These are phyloP conservation scores for Penicillium glabrum DNA, from an alignment of 2,329 filamentous ascomycete genomes.

Conservation along the genomic window DNA sequence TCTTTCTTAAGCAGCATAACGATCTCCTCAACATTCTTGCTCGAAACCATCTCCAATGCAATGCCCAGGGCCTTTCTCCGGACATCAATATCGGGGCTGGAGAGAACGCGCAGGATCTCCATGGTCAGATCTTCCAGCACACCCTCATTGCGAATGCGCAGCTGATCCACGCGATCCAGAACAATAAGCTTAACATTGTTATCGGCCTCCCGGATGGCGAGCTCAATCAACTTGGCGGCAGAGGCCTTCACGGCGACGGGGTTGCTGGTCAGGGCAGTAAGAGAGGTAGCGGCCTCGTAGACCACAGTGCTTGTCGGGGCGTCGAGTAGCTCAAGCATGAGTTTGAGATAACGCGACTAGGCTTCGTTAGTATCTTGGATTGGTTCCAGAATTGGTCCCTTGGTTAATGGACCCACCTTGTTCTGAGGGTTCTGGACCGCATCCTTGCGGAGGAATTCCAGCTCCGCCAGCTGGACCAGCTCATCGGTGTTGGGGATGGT, in stretches of 20 bases:
- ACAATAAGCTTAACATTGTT: slow-evolving; percentile 99
- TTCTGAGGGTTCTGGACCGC: slow-evolving; percentile 92
- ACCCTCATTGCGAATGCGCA: slow-evolving; percentile 84
- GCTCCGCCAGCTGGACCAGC: slow-evolving; percentile 84
- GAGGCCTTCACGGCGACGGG: slow-evolving; percentile 97
- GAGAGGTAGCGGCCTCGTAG: slow-evolving; percentile 93
- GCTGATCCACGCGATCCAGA: slow-evolving; percentile 84
- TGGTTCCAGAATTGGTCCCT: background rate
- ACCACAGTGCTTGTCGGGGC: slow-evolving; percentile 91
- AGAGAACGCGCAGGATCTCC: slow-evolving; percentile 93
- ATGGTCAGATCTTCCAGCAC: slow-evolving; percentile 92
- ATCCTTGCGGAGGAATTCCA: slow-evolving; percentile 98
- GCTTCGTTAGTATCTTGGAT: slow-evolving; percentile 27
- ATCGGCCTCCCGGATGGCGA: slow-evolving; percentile 95
- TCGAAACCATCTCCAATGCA: slow-evolving; percentile 95
- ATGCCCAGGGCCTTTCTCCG: slow-evolving; percentile 86
- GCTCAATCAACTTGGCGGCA: slow-evolving; percentile 91
- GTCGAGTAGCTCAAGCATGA: slow-evolving; percentile 96
- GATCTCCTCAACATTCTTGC: slow-evolving; percentile 98
- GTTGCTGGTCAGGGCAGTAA: slow-evolving; percentile 92
- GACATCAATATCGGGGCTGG: slow-evolving; percentile 94
- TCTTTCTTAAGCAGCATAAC: slow-evolving; percentile 96
- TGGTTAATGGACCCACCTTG: slow-evolving; percentile 61
- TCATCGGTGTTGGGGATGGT: slow-evolving; percentile 93
- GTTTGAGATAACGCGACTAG: slow-evolving; percentile 82